A percentile compares a stretch with the other conserved stretches of the same genome.
Evolutionary conservation across 352 stramenopile species (phyloP).

Genomic region (Phytopythium aichiense): DNA sequence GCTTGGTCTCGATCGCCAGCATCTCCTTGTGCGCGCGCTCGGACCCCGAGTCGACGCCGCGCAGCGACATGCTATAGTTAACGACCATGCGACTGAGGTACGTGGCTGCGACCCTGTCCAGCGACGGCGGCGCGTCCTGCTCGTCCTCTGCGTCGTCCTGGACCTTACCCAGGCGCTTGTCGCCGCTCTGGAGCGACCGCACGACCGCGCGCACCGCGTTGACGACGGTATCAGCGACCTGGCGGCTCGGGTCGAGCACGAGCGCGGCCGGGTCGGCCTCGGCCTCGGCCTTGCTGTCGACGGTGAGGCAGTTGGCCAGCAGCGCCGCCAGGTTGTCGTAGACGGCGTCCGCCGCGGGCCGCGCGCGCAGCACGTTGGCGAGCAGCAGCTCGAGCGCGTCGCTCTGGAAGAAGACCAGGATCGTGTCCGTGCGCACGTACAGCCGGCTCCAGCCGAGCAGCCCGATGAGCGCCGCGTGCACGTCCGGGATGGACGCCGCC

Average conservation of each 20-base stretch:
- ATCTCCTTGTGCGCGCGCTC: constrained; percentile 39
- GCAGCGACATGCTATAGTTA: constrained; percentile 43
- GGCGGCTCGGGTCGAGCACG: constrained; percentile 15
- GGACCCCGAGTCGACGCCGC: constrained; percentile 36
- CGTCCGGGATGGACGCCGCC: constrained; percentile 56
- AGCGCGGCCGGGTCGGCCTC: neutral
- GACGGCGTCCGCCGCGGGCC: constrained; percentile 23
- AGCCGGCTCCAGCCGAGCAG: constrained; percentile 71
- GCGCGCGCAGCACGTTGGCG: constrained; percentile 49
- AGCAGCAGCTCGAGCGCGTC: constrained; percentile 58
- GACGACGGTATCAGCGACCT: constrained; percentile 46
- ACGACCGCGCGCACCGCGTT: constrained; percentile 32
- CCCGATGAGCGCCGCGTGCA: constrained; percentile 67
- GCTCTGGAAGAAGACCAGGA: constrained; percentile 68
- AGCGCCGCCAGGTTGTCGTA: constrained; percentile 57
- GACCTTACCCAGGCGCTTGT: constrained; percentile 15
- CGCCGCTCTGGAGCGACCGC: constrained; percentile 12
- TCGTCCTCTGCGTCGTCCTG: constrained; percentile 13
- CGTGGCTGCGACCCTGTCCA: constrained; percentile 22
- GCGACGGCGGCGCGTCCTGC: constrained; percentile 15
- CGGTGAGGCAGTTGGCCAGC: constrained; percentile 56
- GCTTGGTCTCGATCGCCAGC: constrained; percentile 40
- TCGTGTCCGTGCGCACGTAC: constrained; percentile 57
- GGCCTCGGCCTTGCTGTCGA: constrained; percentile 28
- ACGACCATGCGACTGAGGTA: constrained; percentile 52